Evolutionary conservation across 1,284 basidiomycete species (phyloP), one percentile per base, ranked within the genome.

Genomic region (Somion occarium): DNA sequence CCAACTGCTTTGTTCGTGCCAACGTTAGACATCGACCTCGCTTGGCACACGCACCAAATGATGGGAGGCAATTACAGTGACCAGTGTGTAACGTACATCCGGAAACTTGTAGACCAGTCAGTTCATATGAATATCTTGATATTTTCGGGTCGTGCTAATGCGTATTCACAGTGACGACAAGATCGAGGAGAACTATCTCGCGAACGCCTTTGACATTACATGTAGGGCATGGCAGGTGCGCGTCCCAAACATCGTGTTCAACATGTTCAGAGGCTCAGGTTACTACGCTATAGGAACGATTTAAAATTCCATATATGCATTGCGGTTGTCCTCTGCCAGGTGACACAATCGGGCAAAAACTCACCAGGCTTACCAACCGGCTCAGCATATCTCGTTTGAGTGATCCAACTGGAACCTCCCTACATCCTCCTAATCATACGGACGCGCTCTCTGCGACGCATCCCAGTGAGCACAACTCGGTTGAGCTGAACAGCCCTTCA

Each of bases 11-110:
- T 68, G 12, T 67, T 70, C 51, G 70, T 72, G 15, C 71, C 71
- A 1, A 72, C 71, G 13, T 61, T 73, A 19, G 71, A 73, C 42
- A 73, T 76, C 23, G 76, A 79, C 52, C 60, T 77, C 5, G 68
- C 67, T 13, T 78, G 76, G 75, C 75, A 78, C 53, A 73, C 74
- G 0, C 76, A 76, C 44, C 75, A 76, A 46, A 64, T 76, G 25
- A 64, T 66, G 52, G 61, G 61, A 4, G 48, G 50, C 11, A 59
- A 51, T 9, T 77, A 75, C 44, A 52, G 50, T 3, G 30, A 56
- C 1, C 61, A 73, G 46, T 73, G 72, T 27, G 59, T 59, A 44
- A 60, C 55, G 46, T 65, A 63, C 38, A 39, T 73, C 3, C 59
- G 64, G 1, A 62, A 54, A 37, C 57, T 52, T 26, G 53, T 72